Conservation (phyloP, 257 asterid species). For the Primulina eburnea region DNA sequence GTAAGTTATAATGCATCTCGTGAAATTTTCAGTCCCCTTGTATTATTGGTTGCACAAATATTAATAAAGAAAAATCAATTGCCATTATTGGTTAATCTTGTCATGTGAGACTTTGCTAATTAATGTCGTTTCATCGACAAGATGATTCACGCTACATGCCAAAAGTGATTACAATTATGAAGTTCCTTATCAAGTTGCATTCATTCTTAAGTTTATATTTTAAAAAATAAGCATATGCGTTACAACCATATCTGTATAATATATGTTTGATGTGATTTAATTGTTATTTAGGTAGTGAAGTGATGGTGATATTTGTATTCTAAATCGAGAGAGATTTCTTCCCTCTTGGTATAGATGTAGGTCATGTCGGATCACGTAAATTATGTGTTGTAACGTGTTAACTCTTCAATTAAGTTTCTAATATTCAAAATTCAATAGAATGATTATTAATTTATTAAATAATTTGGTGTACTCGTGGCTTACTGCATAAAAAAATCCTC, state of each 20-base stretch:
- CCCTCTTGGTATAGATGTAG: background rate
- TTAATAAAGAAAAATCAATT: background rate
- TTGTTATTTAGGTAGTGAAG: background rate
- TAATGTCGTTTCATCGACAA: background rate
- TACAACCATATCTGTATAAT: no score
- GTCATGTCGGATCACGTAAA: background rate
- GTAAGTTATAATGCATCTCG: no score
- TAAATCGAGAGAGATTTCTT: background rate
- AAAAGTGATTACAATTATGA: background rate
- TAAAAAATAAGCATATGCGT: no score
- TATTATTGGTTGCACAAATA: no score
- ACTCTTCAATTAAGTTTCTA: background rate
- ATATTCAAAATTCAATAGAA: background rate
- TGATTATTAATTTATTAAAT: slow-evolving; percentile 4
- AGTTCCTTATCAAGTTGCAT: slow-evolving; percentile 4
- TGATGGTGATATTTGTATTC: background rate
- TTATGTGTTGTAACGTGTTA: no score
- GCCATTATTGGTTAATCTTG: background rate
- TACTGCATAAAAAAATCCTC: background rate
- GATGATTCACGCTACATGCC: background rate
- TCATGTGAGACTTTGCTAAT: slow-evolving; percentile 20
- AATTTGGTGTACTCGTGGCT: background rate
- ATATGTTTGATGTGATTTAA: no score
- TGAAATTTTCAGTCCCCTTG: no score
- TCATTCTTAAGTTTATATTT: slow-evolving; percentile 11